phyloP scores from a whole-genome alignment of 1,284 basidiomycete genomes.

The Cerioporus squamosus region DNA sequence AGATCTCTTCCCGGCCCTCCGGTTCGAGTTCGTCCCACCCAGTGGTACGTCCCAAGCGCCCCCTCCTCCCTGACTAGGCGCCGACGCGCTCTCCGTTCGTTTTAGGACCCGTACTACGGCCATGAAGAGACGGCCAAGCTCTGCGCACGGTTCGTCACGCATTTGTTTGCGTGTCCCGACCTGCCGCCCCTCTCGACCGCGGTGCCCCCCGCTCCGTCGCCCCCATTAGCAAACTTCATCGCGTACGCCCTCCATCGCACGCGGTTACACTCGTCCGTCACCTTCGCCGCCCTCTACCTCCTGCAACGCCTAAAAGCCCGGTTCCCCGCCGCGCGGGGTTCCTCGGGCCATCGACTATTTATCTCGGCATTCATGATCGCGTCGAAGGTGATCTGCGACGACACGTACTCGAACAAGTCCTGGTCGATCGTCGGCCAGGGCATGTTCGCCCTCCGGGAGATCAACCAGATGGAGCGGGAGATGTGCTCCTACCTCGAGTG shows the following conservation, averaged over 20 bases:
- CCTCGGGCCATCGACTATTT: constrained; percentile 89
- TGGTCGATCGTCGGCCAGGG: constrained; percentile 94
- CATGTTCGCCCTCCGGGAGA: constrained; percentile 88
- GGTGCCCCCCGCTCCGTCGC: constrained; percentile 50
- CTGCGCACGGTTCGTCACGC: background rate
- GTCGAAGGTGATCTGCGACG: constrained; percentile 91
- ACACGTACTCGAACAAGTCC: constrained; percentile 96
- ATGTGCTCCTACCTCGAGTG: constrained; percentile 94
- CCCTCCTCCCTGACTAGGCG: constrained; percentile 10
- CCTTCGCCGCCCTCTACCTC: constrained; percentile 84
- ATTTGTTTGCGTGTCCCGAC: background rate
- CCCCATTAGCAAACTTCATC: constrained; percentile 78
- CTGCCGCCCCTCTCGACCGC: constrained; percentile 37
- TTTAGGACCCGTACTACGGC: background rate
- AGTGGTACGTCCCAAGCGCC: constrained; percentile 12
- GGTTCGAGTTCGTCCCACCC: constrained; percentile 15
- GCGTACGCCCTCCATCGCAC: constrained; percentile 92
- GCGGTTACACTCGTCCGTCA: constrained; percentile 81
- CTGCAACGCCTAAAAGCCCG: constrained; percentile 88
- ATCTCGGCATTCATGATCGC: constrained; percentile 95
- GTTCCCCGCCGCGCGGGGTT: constrained; percentile 92
- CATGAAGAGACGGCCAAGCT: background rate
- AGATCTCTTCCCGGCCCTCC: constrained; percentile 26
- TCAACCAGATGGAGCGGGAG: constrained; percentile 96
- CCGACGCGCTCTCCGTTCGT: constrained; percentile 5